Percentiles rank a stretch among this genome's conserved stretches.
Conservation (phyloP, 306 rosid genomes). For the Rosa persica region DNA sequence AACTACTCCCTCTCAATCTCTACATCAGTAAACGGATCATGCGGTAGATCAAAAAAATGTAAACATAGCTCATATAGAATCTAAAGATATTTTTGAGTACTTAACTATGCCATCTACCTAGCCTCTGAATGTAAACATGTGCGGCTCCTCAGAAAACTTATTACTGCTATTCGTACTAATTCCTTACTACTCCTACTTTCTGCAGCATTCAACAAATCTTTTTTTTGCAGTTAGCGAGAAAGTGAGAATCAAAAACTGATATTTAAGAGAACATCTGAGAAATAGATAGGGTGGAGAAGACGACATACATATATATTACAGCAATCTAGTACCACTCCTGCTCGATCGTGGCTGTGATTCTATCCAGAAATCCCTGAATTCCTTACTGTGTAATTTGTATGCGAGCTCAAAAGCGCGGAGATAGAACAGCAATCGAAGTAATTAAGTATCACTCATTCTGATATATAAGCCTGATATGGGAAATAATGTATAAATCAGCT, state of each 20-base stretch:
- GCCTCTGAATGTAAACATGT: too few relatives aligned
- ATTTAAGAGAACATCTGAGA: neutral
- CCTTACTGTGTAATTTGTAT: neutral
- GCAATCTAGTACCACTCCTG: neutral
- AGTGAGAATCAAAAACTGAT: neutral
- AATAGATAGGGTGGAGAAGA: neutral
- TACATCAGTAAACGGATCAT: neutral
- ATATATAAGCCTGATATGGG: neutral
- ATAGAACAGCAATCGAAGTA: neutral
- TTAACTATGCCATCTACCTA: neutral
- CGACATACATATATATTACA: neutral
- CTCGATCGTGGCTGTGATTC: neutral
- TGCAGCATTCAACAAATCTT: neutral
- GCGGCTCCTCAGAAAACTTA: too few relatives aligned
- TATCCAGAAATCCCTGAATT: neutral
- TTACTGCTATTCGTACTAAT: too few relatives aligned
- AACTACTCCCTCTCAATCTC: neutral
- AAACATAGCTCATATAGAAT: neutral
- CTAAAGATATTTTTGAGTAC: neutral
- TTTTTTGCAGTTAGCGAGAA: neutral
- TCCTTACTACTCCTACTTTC: neutral
- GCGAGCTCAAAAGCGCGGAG: neutral
- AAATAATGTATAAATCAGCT: neutral
- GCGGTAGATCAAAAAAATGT: neutral
- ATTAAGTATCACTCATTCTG: neutral